Evolutionary conservation across 2,329 filamentous ascomycete genomes (phyloP).

Genomic region (Xylariomycetidae sp.): DNA sequence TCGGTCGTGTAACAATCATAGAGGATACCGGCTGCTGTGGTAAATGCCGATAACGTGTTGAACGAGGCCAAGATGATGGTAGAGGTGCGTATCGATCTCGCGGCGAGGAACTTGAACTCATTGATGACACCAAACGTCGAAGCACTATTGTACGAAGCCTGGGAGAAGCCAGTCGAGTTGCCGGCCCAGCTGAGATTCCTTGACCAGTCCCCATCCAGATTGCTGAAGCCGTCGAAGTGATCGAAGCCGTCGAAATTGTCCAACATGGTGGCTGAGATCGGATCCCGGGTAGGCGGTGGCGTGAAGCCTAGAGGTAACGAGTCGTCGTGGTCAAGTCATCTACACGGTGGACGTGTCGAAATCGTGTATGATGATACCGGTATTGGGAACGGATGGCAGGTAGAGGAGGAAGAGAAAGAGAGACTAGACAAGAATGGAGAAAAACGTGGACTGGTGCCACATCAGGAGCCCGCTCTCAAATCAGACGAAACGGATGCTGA

Average conservation of each 20-base stretch:
- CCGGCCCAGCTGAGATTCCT: slow-evolving; percentile 19
- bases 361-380: slow-evolving; percentile 22
- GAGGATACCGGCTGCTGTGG: slow-evolving; percentile 50
- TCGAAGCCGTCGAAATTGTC: slow-evolving; percentile 2
- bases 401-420: slow-evolving; percentile 18
- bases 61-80: slow-evolving; percentile 56
- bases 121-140: slow-evolving; percentile 42
- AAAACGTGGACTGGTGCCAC: slow-evolving; percentile 18
- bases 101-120: slow-evolving; percentile 44
- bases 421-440: slow-evolving; percentile 20
- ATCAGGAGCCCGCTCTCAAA: slow-evolving; percentile 32
- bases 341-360: slow-evolving; percentile 29
- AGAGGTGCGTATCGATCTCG: slow-evolving; percentile 54
- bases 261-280: slow-evolving; percentile 17
- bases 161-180: slow-evolving; percentile 19
- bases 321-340: slow-evolving; percentile 38
- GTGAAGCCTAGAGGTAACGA: slow-evolving; percentile 20
- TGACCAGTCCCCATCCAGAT: slow-evolving; percentile 19
- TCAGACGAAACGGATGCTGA: slow-evolving; percentile 40
- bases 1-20: slow-evolving; percentile 46
- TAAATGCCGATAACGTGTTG: slow-evolving; percentile 53
- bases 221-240: slow-evolving; percentile 17
- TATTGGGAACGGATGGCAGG: slow-evolving; percentile 9
- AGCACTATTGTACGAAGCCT: slow-evolving; percentile 30
- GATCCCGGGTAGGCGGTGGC: slow-evolving; percentile 23